Percentiles rank a stretch among this genome's conserved stretches.
Evolutionary conservation across 306 rosid species (phyloP).

Genomic region (Rosa lucieae): DNA sequence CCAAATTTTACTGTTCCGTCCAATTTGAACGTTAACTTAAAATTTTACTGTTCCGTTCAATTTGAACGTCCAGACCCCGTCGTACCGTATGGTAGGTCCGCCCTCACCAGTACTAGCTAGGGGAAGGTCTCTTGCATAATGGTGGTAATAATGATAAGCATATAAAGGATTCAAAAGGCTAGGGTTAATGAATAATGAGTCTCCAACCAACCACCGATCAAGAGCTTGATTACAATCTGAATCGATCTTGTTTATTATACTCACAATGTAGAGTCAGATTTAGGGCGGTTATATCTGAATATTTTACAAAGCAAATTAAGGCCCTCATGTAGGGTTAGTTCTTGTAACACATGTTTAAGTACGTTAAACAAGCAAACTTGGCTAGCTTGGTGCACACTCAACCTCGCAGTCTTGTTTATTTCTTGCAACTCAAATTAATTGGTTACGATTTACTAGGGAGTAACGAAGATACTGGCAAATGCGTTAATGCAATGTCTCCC

Average conservation of each 20-base stretch:
- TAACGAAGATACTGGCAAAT: slow-evolving; percentile 30
- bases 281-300: background rate
- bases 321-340: background rate
- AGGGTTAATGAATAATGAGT: slow-evolving; percentile 24
- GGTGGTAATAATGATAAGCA: background rate
- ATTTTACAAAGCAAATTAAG: background rate
- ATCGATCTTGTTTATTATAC: slow-evolving; percentile 5
- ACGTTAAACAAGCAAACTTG: background rate
- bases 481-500: slow-evolving; percentile 56
- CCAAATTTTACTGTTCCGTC: too few relatives aligned
- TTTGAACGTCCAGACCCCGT: too few relatives aligned
- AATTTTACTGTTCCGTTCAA: too few relatives aligned
- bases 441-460: slow-evolving; percentile 23
- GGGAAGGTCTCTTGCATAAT: too few relatives aligned
- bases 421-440: background rate
- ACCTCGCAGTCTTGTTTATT: background rate
- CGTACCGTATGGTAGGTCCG: too few relatives aligned
- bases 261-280: background rate
- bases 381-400: background rate
- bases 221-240: slow-evolving; percentile 39
- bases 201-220: slow-evolving; percentile 30
- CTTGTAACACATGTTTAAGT: background rate
- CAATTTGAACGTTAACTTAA: too few relatives aligned
- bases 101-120: too few relatives aligned
- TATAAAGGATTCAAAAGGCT: too few relatives aligned